Evolutionary conservation across 2,329 filamentous ascomycete species (phyloP).

Genomic region (Graphilbum fragrans): DNA sequence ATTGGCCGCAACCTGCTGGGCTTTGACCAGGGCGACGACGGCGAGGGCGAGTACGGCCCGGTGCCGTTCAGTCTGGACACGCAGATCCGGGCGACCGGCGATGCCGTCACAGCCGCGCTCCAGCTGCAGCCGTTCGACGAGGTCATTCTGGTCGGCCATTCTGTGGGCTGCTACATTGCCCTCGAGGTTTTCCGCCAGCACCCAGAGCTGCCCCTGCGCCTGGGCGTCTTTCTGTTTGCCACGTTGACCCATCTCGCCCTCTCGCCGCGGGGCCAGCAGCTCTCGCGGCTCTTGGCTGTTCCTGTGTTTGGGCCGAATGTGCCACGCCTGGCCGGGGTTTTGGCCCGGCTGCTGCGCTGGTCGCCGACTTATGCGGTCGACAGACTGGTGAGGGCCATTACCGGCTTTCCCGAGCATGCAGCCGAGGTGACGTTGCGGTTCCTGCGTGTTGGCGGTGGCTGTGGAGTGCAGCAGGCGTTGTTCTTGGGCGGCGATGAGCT

Average conservation of each 20-base stretch:
- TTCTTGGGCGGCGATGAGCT: conserved; percentile 50
- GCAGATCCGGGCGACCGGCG: conserved; percentile 35
- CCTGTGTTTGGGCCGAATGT: conserved; percentile 28
- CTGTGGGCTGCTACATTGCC: conserved; percentile 59
- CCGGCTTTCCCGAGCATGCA: conserved; percentile 33
- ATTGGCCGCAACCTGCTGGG: conserved; percentile 46
- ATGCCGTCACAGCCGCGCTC: conserved; percentile 21
- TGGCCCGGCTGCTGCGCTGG: conserved; percentile 24
- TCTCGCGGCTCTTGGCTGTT: conserved; percentile 29
- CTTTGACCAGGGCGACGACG: conserved; percentile 41
- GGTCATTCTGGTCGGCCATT: conserved; percentile 61
- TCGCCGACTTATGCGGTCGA: conserved; percentile 28
- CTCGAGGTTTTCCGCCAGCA: conserved; percentile 54
- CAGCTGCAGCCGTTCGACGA: conserved; percentile 29
- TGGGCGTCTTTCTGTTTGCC: conserved; percentile 59
- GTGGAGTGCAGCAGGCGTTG: conserved; percentile 48
- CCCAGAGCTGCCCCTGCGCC: conserved; percentile 19
- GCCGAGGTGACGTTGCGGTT: conserved; percentile 39
- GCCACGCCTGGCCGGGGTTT: conserved; percentile 27
- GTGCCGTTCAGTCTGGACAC: conserved; percentile 39
- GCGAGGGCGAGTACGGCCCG: conserved; percentile 24
- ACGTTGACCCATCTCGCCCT: conserved; percentile 60
- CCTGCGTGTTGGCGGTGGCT: conserved; percentile 42
- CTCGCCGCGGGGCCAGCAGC: conserved; percentile 45
- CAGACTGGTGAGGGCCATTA: conserved; percentile 27